phyloP scores from a whole-genome alignment of 106 monocot species.

The Hemerocallis citrina region DNA sequence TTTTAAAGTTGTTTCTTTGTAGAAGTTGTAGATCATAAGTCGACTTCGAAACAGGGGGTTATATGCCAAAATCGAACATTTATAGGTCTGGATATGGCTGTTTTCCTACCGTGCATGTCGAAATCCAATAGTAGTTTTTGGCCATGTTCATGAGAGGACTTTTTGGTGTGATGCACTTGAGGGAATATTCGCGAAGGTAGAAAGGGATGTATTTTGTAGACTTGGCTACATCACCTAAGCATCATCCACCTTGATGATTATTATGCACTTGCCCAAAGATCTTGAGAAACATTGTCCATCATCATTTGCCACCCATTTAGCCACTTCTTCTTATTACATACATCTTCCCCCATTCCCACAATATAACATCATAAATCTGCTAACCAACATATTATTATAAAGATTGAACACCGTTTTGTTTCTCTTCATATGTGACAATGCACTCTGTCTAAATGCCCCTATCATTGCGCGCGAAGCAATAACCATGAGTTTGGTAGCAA shows the following conservation, averaged over 20 bases:
- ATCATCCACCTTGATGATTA: conserved; percentile 14
- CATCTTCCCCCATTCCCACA: conserved; percentile 72
- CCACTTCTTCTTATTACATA: conserved; percentile 63
- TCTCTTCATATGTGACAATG: conserved; percentile 51
- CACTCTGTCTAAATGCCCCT: conserved; percentile 50
- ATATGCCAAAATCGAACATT: too few relatives aligned
- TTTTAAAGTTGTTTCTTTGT: too few relatives aligned
- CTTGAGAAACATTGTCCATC: background rate
- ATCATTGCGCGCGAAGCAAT: conserved; percentile 67
- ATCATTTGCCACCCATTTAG: conserved; percentile 20
- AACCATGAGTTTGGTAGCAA: conserved; percentile 69
- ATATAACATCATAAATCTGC: conserved; percentile 61
- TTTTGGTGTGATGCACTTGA: too few relatives aligned
- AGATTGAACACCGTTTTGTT: conserved; percentile 64
- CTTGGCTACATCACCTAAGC: conserved; percentile 14
- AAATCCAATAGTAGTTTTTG: too few relatives aligned
- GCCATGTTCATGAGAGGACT: too few relatives aligned
- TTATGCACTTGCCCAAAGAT: too few relatives aligned
- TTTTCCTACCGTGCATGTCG: too few relatives aligned
- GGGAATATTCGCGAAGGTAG: too few relatives aligned
- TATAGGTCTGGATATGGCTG: too few relatives aligned
- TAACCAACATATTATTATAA: conserved; percentile 45
- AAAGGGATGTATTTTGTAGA: too few relatives aligned
- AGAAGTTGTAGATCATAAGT: too few relatives aligned
- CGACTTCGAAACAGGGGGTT: too few relatives aligned